Base-by-base conservation (phyloP, 2,329 filamentous ascomycete species). In the Sordariomycetes sp. region DNA sequence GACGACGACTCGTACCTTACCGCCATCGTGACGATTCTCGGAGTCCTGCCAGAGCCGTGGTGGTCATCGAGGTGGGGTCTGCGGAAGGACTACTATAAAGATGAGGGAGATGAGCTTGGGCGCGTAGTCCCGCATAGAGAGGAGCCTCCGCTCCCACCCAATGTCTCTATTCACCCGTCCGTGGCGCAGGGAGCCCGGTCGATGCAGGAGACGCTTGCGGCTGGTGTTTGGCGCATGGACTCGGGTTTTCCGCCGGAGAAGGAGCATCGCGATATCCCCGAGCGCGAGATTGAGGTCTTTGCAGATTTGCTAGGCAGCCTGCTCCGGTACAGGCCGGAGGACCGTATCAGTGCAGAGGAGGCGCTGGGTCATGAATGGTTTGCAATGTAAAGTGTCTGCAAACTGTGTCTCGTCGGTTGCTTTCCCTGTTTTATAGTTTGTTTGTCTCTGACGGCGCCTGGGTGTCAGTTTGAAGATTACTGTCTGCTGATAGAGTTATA, bases 11-110 rank as follows among this genome's bases (percentile, higher is more conserved):
- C 70, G 1, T 50, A 68, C 7, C 32, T 71, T 0, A 59, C 61
- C 2, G 62, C 64, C 5, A 66, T 71, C 28, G 65, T 66, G 1
- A 54, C 62, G 5, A 62, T 69, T 11, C 65, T 72, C 8, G 68
- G 70, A 0, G 68, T 68, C 59, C 54, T 71, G 1, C 68, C 69
- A 0, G 64, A 66, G 32, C 62, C 63, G 0, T 69, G 65, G 66
- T 71, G 70, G 69, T 64, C 61, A 10, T 35, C 60, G 0, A 65
- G 58, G 2, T 72, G 70, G 69, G 62, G 63, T 4, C 54, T 43
- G 0, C 63, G 67, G 1, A 61, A 53, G 1, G 48, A 58, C 0
- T 66, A 62, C 11, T 70, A 68, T 18, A 58, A 65, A 24, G 61
- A 66, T 28, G 61, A 65, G 16, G 58, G 28, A 22, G 60, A 64